Conservation (phyloP, 2,329 filamentous ascomycete species). For the Aspergillus sp. region DNA sequence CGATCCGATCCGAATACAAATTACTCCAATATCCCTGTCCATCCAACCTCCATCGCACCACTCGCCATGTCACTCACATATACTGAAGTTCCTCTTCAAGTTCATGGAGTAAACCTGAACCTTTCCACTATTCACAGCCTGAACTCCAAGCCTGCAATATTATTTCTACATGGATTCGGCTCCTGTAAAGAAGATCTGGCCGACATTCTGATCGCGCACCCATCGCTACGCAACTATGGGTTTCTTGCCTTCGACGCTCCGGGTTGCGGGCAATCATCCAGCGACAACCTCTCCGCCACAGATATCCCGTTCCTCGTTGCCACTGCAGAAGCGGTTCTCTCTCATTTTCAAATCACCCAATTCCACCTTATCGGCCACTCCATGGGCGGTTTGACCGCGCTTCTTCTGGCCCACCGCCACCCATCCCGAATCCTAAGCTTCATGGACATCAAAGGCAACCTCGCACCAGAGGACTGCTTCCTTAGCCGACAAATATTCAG, state of each 20-base stretch:
- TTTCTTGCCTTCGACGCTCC: constrained; percentile 25
- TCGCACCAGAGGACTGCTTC: constrained; percentile 27
- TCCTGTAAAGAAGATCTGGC: constrained; percentile 28
- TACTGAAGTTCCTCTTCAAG: too few species aligned
- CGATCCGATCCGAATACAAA: too few species aligned
- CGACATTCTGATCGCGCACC: constrained; percentile 15
- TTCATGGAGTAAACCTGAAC: background rate
- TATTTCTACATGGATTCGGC: constrained; percentile 28
- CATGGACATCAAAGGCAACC: constrained; percentile 25
- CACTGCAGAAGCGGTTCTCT: constrained; percentile 19
- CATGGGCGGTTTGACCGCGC: constrained; percentile 25
- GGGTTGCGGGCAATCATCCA: constrained; percentile 21
- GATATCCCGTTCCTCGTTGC: constrained; percentile 26
- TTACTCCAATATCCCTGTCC: too few species aligned
- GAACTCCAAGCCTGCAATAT: constrained; percentile 2
- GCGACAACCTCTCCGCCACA: constrained; percentile 17
- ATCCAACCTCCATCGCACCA: too few species aligned
- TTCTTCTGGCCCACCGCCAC: constrained; percentile 17
- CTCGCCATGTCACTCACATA: too few species aligned
- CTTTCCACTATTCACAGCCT: background rate
- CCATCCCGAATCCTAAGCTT: constrained; percentile 22
- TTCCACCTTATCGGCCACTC: constrained; percentile 28
- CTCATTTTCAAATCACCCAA: constrained; percentile 17
- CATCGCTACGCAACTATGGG: constrained; percentile 14
- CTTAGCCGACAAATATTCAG: constrained; percentile 25